Evolutionary conservation across 2,329 filamentous ascomycete genomes (phyloP).

Genomic region (Teratosphaeriaceae sp.): DNA sequence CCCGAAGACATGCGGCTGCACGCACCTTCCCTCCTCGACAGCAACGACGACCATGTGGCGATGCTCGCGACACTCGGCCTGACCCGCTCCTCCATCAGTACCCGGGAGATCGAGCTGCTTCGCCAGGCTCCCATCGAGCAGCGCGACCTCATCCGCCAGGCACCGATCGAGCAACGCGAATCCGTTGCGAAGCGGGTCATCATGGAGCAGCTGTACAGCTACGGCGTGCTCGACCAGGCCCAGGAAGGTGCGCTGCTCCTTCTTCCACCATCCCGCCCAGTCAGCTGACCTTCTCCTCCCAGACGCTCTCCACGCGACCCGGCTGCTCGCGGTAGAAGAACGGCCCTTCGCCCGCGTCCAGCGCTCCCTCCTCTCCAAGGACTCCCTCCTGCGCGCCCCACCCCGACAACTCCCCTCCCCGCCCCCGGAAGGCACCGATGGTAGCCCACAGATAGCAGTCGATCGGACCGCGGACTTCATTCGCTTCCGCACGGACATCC

Average conservation of each 20-base stretch:
- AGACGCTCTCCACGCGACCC: conserved; percentile 80
- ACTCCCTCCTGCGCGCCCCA: conserved; percentile 54
- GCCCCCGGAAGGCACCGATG: conserved; percentile 50
- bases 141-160: neutral
- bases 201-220: conserved; percentile 10
- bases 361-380: conserved; percentile 66
- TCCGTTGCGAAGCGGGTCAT: neutral
- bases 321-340: conserved; percentile 84
- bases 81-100: neutral
- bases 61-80: conserved; percentile 1
- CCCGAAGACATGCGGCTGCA: too few species aligned
- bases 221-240: conserved; percentile 17
- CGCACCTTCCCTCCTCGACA: too few species aligned
- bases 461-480: conserved; percentile 26
- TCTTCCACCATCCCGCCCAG: neutral
- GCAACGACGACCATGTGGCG: neutral
- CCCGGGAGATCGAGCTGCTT: neutral
- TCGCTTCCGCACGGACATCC: conserved; percentile 69
- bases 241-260: conserved; percentile 20
- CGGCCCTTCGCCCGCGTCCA: conserved; percentile 86
- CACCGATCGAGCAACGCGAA: neutral
- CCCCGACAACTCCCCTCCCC: conserved; percentile 55
- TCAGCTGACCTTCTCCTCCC: neutral
- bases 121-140: neutral
- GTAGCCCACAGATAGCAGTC: conserved; percentile 38